phyloP scores from a whole-genome alignment of 2,329 filamentous ascomycete genomes.

The Cryoendolithus antarcticus region DNA sequence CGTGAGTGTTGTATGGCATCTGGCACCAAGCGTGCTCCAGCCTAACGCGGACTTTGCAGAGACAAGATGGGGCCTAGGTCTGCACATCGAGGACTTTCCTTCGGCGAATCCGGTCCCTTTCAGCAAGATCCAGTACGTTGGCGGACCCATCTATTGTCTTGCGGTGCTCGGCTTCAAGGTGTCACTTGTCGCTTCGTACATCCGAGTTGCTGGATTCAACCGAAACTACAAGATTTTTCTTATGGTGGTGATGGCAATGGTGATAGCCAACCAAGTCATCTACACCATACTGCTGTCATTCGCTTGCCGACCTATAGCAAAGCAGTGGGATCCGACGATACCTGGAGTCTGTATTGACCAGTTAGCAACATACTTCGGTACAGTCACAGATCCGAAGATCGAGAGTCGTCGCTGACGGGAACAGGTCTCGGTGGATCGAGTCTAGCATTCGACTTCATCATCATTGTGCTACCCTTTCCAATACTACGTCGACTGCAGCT shows the following conservation, averaged over 20 bases:
- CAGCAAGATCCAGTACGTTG: slow-evolving; percentile 6
- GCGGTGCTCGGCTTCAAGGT: slow-evolving; percentile 10
- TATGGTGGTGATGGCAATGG: slow-evolving; percentile 5
- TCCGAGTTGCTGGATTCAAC: slow-evolving; percentile 8
- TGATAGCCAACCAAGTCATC: slow-evolving; percentile 6
- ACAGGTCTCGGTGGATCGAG: slow-evolving; percentile 5
- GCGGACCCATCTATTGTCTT: slow-evolving; percentile 8
- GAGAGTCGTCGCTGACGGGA: no score
- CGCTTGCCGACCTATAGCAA: slow-evolving; percentile 7
- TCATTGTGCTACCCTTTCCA: slow-evolving; percentile 10
- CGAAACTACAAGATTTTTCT: slow-evolving; percentile 5
- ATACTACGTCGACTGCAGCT: slow-evolving; percentile 10
- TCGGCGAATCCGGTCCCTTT: slow-evolving; percentile 4
- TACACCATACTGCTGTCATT: slow-evolving; percentile 7
- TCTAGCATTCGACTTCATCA: slow-evolving; percentile 9
- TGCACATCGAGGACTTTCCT: slow-evolving; percentile 4
- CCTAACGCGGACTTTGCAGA: not conserved
- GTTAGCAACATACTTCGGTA: slow-evolving; percentile 8
- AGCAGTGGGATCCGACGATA: slow-evolving; percentile 9
- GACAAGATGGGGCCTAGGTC: slow-evolving; percentile 8
- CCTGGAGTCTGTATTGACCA: slow-evolving; percentile 7
- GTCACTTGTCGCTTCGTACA: slow-evolving; percentile 7
- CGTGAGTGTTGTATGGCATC: not conserved
- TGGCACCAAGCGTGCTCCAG: not conserved
- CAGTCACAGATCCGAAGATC: no score